Evolutionary conservation across 345 rosid genomes (phyloP).

Genomic region (Corymbia maculata): DNA sequence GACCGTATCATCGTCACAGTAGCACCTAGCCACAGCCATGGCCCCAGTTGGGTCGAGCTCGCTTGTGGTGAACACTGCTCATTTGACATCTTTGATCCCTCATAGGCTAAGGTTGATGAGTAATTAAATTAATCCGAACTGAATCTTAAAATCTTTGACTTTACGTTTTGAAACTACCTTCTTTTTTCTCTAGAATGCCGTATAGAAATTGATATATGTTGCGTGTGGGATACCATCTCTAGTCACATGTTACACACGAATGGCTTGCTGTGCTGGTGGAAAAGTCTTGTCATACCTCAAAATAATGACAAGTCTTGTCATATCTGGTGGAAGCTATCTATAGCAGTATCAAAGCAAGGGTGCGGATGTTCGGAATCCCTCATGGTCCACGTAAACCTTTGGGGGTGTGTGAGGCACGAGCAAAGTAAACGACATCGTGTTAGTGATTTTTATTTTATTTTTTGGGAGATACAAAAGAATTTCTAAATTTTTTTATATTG

Average conservation of each 20-base stretch:
- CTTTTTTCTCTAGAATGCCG: neutral
- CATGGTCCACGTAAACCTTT: neutral
- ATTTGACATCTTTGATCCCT: neutral
- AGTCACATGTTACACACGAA: neutral
- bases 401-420: neutral
- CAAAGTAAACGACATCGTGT: neutral
- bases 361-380: neutral
- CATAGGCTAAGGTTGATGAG: neutral
- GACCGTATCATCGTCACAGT: fast-evolving
- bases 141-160: neutral
- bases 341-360: neutral
- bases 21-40: fast-evolving
- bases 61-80: neutral
- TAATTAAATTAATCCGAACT: neutral
- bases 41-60: neutral
- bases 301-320: neutral
- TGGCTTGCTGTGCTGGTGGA: neutral
- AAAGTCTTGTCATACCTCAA: neutral
- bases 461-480: no score
- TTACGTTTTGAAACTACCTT: neutral
- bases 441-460: no score
- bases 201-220: fast-evolving
- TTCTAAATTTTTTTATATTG: no score
- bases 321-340: neutral
- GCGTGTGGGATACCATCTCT: neutral